Evolutionary conservation across 176 grass and related monocot species (phyloP), one percentile per base, ranked within the genome.

Genomic region (Pontederia paniculata): DNA sequence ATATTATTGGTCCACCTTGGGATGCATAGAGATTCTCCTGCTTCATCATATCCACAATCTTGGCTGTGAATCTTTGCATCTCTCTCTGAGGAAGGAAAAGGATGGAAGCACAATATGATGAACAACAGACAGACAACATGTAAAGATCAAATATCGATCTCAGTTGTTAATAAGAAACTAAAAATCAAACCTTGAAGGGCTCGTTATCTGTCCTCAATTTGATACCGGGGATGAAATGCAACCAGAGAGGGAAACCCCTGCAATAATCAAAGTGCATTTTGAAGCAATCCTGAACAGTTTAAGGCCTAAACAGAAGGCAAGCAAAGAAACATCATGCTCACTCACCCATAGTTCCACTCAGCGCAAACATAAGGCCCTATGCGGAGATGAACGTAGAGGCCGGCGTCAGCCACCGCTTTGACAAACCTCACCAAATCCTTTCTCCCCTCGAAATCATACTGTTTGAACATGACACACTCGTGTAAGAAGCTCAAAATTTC

Each of bases 391-490:
- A 80, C 86, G 73, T 80, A 91, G 72, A 98, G 86, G 62, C 83
- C 93, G 25, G 93, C 93, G 65, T 69, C 80, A n/a, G 86, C 93
- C 50, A 89, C 80, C 22, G 86, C 66, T 76, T 84, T 90, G 44
- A 98, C 78, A 61, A 98, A 98, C 53, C 52, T 75, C 55, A 74
- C 86, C 46, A 98, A 69, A 66, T 98, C 93, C 79, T 98, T 98
- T 68, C 93, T 89, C 15, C 93, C 93, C 59, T 84, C 86, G 75
- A 98, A 98, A 67, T 98, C 86, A 77, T 98, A 98, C 93, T 98
- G 83, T 75, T 10, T 19, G 14, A 16, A 15, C 10, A 56, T 23
- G 21, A 9, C 6, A 15, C 1, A 25, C 8, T 59, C 9, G 18
- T 11, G 51, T 31, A 71, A 37, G 48, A 46, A 19, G 45, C 31